phyloP scores from a whole-genome alignment of 257 asterid genomes.

The Pogostemon cablin region DNA sequence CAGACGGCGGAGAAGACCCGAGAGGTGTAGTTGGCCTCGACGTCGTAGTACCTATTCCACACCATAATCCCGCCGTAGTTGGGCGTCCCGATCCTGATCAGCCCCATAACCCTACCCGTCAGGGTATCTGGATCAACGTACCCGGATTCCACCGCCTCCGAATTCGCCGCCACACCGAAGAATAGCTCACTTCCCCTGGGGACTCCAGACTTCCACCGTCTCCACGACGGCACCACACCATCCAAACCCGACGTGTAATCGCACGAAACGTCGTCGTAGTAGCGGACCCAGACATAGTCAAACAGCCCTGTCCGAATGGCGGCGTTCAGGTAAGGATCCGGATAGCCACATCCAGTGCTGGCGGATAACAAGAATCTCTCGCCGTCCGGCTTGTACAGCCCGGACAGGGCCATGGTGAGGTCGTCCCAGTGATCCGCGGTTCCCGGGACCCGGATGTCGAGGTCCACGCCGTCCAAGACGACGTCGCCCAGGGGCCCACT shows the following conservation, averaged over 20 bases:
- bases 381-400: neutral
- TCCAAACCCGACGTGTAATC: neutral
- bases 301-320: neutral
- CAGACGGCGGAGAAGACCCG: slow-evolving; percentile 26
- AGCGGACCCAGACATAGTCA: neutral
- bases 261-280: neutral
- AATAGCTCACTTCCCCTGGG: slow-evolving; percentile 27
- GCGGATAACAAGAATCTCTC: neutral
- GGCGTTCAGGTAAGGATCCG: neutral
- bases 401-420: neutral
- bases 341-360: neutral
- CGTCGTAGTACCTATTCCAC: slow-evolving; percentile 55
- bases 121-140: slow-evolving; percentile 50
- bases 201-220: neutral
- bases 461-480: neutral
- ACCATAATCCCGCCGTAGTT: slow-evolving; percentile 68
- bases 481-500: neutral
- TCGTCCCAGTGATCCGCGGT: neutral
- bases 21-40: slow-evolving; percentile 34
- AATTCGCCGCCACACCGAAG: slow-evolving; percentile 59
- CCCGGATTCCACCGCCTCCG: slow-evolving; percentile 42
- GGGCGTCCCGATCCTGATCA: slow-evolving; percentile 36
- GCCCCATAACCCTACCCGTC: slow-evolving; percentile 43
- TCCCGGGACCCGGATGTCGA: neutral
- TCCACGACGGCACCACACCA: neutral